A percentile compares a stretch with the other conserved stretches of the same genome.
These are phyloP conservation scores for Aeminium ludgeri DNA, from an alignment of 495 filamentous ascomycete genomes.

Conservation along the genomic window DNA sequence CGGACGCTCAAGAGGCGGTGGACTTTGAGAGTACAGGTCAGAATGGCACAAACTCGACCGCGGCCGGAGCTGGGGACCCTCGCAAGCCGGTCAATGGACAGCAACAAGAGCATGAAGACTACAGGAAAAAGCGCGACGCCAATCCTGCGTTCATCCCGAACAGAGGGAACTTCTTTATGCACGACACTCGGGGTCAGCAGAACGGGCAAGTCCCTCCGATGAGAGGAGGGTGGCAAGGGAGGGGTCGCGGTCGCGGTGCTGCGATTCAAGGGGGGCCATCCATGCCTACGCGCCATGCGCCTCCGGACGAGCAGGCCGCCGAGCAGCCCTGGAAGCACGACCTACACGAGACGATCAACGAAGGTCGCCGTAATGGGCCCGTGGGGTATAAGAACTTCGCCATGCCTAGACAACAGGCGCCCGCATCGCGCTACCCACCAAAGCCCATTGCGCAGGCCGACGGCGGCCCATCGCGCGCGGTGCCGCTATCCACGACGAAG, in stretches of 20 bases:
- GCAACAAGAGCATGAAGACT: slow-evolving; percentile 78
- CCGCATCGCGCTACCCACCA: background rate
- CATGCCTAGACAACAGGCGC: no score
- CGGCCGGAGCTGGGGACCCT: slow-evolving; percentile 18
- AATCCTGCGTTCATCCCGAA: slow-evolving; percentile 93
- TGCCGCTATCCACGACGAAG: slow-evolving; percentile 45
- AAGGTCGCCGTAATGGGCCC: slow-evolving; percentile 24
- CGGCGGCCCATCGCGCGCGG: background rate
- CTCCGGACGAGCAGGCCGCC: slow-evolving; percentile 36
- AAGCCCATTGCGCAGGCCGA: slow-evolving; percentile 1
- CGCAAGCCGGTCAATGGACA: slow-evolving; percentile 34
- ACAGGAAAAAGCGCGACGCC: slow-evolving; percentile 67
- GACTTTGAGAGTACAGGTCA: slow-evolving; percentile 46
- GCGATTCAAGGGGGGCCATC: slow-evolving; percentile 33
- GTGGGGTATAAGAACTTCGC: background rate
- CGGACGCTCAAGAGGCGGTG: slow-evolving; percentile 37
- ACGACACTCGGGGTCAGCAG: slow-evolving; percentile 37
- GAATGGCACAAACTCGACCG: slow-evolving; percentile 27
- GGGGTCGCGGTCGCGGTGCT: slow-evolving; percentile 39
- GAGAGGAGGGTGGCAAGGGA: slow-evolving; percentile 23
- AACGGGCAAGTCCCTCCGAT: slow-evolving; percentile 3
- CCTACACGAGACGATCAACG: slow-evolving; percentile 60
- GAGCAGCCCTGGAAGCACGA: slow-evolving; percentile 82
- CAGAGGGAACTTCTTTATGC: slow-evolving; percentile 88
- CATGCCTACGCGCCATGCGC: slow-evolving; percentile 35